Conservation (phyloP, 1,284 basidiomycete species). For the Puccinia horiana region DNA sequence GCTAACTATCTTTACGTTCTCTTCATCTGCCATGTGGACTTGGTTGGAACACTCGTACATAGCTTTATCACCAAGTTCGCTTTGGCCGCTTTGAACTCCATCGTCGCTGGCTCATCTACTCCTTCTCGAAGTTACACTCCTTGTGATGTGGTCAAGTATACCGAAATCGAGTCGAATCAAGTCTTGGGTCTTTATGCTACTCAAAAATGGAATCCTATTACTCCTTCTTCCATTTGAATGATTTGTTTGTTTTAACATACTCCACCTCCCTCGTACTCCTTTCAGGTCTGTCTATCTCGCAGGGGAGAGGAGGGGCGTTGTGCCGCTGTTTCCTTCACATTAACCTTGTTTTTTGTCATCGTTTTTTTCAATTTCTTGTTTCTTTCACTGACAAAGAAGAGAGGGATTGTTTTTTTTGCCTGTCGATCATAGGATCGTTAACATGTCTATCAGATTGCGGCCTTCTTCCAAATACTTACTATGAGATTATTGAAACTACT, state of each 20-base stretch:
- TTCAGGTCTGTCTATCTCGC: neutral
- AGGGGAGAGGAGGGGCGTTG: too few relatives aligned
- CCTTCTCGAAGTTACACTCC: neutral
- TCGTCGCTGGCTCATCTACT: neutral
- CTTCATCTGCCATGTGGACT: neutral
- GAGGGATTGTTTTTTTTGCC: too few relatives aligned
- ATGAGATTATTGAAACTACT: too few relatives aligned
- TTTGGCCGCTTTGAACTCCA: slow-evolving; percentile 34
- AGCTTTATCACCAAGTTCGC: slow-evolving; percentile 41
- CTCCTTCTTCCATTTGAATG: neutral
- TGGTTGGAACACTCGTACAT: neutral
- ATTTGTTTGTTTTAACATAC: too few relatives aligned
- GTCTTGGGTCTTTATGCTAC: slow-evolving; percentile 44
- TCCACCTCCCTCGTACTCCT: neutral
- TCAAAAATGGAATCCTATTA: slow-evolving; percentile 33
- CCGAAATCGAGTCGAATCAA: slow-evolving; percentile 26
- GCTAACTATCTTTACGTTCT: neutral
- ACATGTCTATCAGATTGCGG: too few relatives aligned
- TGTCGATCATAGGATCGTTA: too few relatives aligned
- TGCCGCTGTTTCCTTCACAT: too few relatives aligned
- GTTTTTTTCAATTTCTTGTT: too few relatives aligned
- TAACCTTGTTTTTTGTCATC: too few relatives aligned
- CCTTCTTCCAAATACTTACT: too few relatives aligned
- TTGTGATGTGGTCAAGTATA: slow-evolving; percentile 23
- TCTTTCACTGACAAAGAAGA: too few relatives aligned